Evolutionary conservation across 2,329 filamentous ascomycete species (phyloP).

Genomic region (Coccinonectria pachysandricola): DNA sequence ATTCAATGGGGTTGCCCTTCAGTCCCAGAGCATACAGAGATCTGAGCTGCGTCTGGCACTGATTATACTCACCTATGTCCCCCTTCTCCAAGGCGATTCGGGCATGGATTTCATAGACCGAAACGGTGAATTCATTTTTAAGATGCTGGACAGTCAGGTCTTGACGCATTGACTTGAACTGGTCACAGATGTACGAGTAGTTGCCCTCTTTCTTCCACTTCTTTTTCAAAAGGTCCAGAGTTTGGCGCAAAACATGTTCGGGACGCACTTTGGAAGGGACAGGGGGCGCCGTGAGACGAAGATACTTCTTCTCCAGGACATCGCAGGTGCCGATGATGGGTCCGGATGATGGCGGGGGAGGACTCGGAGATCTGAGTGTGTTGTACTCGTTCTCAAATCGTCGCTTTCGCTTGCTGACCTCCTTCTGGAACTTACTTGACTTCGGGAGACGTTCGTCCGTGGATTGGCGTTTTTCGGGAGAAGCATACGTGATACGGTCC

Average conservation of each 20-base stretch:
- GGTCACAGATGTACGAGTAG: constrained; percentile 96
- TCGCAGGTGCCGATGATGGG: constrained; percentile 82
- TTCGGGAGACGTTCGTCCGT: constrained; percentile 39
- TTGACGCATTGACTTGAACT: constrained; percentile 97
- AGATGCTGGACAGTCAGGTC: constrained; percentile 97
- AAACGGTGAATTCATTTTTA: constrained; percentile 92
- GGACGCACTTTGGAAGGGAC: constrained; percentile 85
- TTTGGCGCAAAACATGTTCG: constrained; percentile 66
- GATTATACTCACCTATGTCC: constrained; percentile 99
- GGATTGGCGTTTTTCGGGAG: constrained; percentile 30
- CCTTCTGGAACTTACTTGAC: constrained; percentile 83
- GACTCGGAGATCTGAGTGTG: constrained; percentile 45
- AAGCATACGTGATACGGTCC: constrained; percentile 61
- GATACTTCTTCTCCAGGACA: constrained; percentile 83
- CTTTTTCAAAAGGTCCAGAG: constrained; percentile 78
- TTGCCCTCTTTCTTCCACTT: constrained; percentile 93
- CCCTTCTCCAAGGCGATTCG: constrained; percentile 96
- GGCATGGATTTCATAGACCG: constrained; percentile 94
- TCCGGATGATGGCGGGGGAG: constrained; percentile 45
- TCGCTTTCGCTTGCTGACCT: constrained; percentile 81
- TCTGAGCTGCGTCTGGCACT: constrained; percentile 96
- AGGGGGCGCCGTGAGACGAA: constrained; percentile 83
- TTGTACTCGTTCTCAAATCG: constrained; percentile 67
- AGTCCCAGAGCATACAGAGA: constrained; percentile 80
- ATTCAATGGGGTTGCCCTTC: constrained; percentile 85